Evolutionary conservation across 495 filamentous ascomycete species (phyloP), one percentile per base, ranked within the genome.

Genomic region (Neurospora hispaniola): DNA sequence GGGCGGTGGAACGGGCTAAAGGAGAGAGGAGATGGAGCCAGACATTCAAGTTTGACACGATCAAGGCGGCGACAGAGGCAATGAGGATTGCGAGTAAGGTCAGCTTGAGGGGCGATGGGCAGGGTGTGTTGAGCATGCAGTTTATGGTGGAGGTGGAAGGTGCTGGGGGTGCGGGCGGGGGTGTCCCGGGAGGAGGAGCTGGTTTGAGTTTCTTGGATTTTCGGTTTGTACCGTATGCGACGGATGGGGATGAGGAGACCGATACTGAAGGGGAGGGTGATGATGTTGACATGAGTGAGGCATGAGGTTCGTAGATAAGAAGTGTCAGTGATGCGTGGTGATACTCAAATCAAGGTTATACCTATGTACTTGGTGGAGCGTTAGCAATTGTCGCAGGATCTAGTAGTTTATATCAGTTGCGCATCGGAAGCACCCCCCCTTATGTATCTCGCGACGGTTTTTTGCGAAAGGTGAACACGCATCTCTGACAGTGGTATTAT

Each of bases 51-150:
- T 98, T 97, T 81, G 85, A 88, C 4, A 85, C 95, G n/a, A 83
- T 99, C 74, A 93, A 92, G 77, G 89, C 91, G 59, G 94, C 95
- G 2, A 86, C 86, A 42, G 89, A 93, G 44, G 96, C 96, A 4
- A 98, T 99, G 96, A 89, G 89, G 41, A 88, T 93, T 62, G 94
- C 96, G 31, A 93, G 86, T 71, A 99, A 98, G 80, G 95, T 98
- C 35, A 97, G 94, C 78, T 88, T 99, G 73, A 85, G 96, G 7
- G 89, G 92, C 7, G 96, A 99, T 83, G 84, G 86, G 12, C 91
- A 94, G 80, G 96, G 96, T 0, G 94, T 98, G 18, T 81, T 99
- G 74, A 98, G 93, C 80, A 83, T 98, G 78, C 96, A 99, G 81
- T 97, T 99, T 76, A 96, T 99, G 94, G 90, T 99, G 42, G 93